Base-by-base conservation (phyloP, 306 rosid species). In the Hippophae rhamnoides region DNA sequence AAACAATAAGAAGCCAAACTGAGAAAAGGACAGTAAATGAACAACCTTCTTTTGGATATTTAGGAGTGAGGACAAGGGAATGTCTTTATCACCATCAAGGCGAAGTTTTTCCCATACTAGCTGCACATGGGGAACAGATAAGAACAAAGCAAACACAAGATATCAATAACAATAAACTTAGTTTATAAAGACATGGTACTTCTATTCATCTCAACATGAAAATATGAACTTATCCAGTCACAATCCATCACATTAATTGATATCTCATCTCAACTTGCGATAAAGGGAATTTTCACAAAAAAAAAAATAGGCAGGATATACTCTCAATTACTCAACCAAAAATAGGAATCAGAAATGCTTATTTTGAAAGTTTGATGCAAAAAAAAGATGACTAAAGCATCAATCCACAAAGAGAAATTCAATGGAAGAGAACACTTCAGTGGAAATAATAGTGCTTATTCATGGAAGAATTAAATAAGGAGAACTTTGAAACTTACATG, bases 71-170 rank as follows among this genome's bases (percentile, higher is more conserved):
- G 38, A 31, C 63, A 76, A 64, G 47, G 66, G 78, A 68, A 68
- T 69, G 84, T 83, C 79, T 56, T 66, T 57, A 65, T 90, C 86
- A 73, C 31, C 62, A 70, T 59, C 68, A 74, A 75, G 82, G 78
- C 77, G 59, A 58, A 70, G 76, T 57, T 67, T 69, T 67, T 73
- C 67, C 51, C 69, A 47, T 47, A 74, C 78, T 43, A 68, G 76
- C 88, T 85, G 74, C 80, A 72, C 68, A 69, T 70, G 67, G 88
- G 94, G 93, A 81, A 81, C 89, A 77, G 70, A 46, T 58, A 68
- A 65, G 77, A 63, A 60, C 73, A 72, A 48, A 69, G 69, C 65
- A 72, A 49, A 66, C 78, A 75, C 76, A 23, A 63, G 59, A 48
- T 18, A 60, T 55, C 44, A 48, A 72, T 73, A 81, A 70, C 74